Evolutionary conservation across 2,329 filamentous ascomycete species (phyloP).

Genomic region (Monilinia polystroma): DNA sequence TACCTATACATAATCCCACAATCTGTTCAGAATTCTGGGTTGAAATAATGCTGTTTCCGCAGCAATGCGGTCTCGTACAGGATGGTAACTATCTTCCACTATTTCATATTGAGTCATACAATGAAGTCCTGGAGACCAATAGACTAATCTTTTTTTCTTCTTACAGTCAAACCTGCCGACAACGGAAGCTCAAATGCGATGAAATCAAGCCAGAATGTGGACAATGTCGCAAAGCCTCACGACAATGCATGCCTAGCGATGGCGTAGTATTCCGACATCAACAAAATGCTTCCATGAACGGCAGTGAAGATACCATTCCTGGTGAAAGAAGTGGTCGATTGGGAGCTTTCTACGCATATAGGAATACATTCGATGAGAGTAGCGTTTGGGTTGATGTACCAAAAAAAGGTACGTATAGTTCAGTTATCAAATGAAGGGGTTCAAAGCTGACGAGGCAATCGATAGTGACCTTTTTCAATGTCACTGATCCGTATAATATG

Average conservation of each 20-base stretch:
- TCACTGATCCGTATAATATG: slow-evolving; percentile 60
- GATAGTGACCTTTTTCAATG: slow-evolving; percentile 60
- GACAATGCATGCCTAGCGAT: slow-evolving; percentile 60
- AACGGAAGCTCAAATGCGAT: slow-evolving; percentile 64
- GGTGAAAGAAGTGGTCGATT: slow-evolving; percentile 44
- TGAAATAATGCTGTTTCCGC: slow-evolving; percentile 22
- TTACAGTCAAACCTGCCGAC: slow-evolving; percentile 54
- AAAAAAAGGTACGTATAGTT: slow-evolving; percentile 49
- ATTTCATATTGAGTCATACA: background rate
- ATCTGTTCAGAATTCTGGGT: slow-evolving; percentile 1
- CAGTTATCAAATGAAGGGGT: background rate
- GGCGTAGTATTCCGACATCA: slow-evolving; percentile 67
- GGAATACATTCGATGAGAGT: slow-evolving; percentile 61
- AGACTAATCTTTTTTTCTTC: slow-evolving; percentile 22
- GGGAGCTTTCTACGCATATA: slow-evolving; percentile 64
- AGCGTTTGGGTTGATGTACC: slow-evolving; percentile 64
- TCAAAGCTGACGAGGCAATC: slow-evolving; percentile 32
- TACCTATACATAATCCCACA: background rate
- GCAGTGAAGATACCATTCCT: slow-evolving; percentile 42
- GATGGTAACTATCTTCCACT: slow-evolving; percentile 37
- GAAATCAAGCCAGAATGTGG: slow-evolving; percentile 60
- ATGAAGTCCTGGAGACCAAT: background rate
- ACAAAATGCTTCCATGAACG: slow-evolving; percentile 68
- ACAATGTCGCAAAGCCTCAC: slow-evolving; percentile 57
- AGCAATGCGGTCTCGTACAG: slow-evolving; percentile 42